Evolutionary conservation across 129 eudicot genomes (phyloP).

Genomic region (Centella asiatica): DNA sequence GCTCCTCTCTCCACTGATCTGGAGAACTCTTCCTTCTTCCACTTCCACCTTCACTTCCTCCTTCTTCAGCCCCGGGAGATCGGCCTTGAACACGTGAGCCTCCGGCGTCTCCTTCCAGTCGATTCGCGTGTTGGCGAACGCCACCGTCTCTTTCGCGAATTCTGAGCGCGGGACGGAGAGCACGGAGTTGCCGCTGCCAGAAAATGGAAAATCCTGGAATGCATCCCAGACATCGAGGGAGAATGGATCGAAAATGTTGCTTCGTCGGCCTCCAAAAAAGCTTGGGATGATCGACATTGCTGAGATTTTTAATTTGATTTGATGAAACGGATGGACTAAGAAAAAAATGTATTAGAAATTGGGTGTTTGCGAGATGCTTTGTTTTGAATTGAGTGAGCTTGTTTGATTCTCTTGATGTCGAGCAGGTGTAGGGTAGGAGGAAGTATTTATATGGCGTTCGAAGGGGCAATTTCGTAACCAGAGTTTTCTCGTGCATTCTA

Average conservation of each 20-base stretch:
- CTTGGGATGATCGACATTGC: slow-evolving; percentile 57
- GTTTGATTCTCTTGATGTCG: too few species aligned
- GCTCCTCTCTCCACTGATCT: slow-evolving; percentile 55
- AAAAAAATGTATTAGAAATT: too few species aligned
- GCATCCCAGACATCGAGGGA: slow-evolving; percentile 52
- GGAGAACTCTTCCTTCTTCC: slow-evolving; percentile 49
- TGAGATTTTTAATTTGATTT: too few species aligned
- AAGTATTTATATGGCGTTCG: too few species aligned
- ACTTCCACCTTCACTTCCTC: slow-evolving; percentile 58
- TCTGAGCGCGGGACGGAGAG: slow-evolving; percentile 8
- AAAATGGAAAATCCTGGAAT: slow-evolving; percentile 32
- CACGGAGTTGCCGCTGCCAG: not conserved
- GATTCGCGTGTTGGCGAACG: slow-evolving; percentile 33
- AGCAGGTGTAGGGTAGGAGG: too few species aligned
- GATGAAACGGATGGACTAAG: too few species aligned
- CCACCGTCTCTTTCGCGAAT: slow-evolving; percentile 28
- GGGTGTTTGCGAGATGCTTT: too few species aligned
- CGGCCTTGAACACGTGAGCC: slow-evolving; percentile 62
- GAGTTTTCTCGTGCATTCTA: too few species aligned
- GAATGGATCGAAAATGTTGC: slow-evolving; percentile 49
- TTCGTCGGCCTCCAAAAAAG: slow-evolving; percentile 33
- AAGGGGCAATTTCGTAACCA: too few species aligned
- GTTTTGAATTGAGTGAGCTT: too few species aligned
- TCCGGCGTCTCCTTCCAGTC: slow-evolving; percentile 72
- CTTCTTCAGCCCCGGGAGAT: slow-evolving; percentile 49